Conservation (phyloP, 2,329 filamentous ascomycete genomes). For the Ceratocystis alfenasii region DNA sequence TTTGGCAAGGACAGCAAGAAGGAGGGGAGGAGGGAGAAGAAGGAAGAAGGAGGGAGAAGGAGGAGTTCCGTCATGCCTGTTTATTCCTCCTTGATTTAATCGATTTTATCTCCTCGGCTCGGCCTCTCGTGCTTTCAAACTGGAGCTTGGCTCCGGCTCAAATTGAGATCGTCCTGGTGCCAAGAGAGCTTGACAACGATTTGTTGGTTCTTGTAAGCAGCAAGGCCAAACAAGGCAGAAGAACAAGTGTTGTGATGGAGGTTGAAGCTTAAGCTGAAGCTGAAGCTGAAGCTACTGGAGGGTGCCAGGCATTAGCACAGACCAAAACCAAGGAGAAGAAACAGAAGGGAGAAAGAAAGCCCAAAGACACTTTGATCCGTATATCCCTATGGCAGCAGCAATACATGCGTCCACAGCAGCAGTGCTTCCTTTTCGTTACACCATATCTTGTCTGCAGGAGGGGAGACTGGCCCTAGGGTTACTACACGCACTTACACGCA, state of each 20-base stretch:
- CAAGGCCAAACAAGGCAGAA: not conserved
- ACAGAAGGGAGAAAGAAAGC: not conserved
- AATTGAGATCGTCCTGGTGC: slow-evolving; percentile 2
- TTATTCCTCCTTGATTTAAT: not conserved
- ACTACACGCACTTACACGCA: too few relatives aligned
- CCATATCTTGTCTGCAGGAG: too few relatives aligned
- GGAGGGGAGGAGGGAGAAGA: not conserved
- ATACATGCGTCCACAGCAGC: too few relatives aligned
- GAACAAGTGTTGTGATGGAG: too few relatives aligned
- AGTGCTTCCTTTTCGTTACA: too few relatives aligned
- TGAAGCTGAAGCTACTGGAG: not conserved
- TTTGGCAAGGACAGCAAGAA: not conserved
- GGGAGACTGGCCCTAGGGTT: too few relatives aligned
- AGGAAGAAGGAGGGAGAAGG: not conserved
- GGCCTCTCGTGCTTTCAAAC: slow-evolving; percentile 1
- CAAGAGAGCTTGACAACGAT: not conserved
- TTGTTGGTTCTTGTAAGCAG: not conserved
- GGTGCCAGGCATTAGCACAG: not conserved
- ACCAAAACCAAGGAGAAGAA: not conserved
- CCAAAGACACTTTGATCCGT: too few relatives aligned
- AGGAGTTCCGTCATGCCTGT: not conserved
- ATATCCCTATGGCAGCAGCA: too few relatives aligned
- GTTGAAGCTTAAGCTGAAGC: not conserved
- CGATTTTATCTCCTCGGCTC: not conserved
- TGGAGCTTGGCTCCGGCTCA: not conserved